These are phyloP conservation scores for Colletotrichum gigasporum DNA, from an alignment of 2,329 filamentous ascomycete genomes.

Conservation along the genomic window DNA sequence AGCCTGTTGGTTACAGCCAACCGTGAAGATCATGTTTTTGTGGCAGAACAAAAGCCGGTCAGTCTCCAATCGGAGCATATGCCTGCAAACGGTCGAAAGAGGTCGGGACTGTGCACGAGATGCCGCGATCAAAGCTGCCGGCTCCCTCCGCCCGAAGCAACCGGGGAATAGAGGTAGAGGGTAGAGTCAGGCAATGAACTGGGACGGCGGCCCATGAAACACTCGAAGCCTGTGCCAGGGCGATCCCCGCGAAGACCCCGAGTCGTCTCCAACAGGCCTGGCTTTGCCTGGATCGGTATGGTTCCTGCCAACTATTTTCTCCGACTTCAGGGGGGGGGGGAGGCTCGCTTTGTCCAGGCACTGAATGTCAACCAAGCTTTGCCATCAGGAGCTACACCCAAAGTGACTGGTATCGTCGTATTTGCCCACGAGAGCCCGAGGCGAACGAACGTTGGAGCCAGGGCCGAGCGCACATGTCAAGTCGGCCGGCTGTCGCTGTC, in stretches of 20 bases:
- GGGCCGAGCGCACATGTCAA: constrained; percentile 4
- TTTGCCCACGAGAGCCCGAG: background rate
- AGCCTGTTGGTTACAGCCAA: constrained; percentile 1
- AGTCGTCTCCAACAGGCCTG: background rate
- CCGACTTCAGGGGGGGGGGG: background rate
- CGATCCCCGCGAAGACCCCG: background rate
- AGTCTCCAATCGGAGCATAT: background rate
- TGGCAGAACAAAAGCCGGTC: background rate
- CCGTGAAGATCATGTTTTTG: background rate
- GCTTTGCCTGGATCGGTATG: background rate
- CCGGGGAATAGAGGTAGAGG: too few relatives aligned
- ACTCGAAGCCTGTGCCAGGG: background rate
- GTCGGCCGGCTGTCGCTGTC: background rate
- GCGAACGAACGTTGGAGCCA: background rate
- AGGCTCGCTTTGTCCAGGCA: background rate
- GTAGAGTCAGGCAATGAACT: constrained; percentile 5
- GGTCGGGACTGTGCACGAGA: background rate
- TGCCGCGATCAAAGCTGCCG: background rate
- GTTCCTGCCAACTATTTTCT: background rate
- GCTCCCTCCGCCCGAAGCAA: constrained; percentile 14
- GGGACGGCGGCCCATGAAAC: background rate
- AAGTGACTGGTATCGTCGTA: background rate
- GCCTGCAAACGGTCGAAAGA: background rate
- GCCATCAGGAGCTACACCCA: background rate
- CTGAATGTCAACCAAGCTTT: background rate